Evolutionary conservation across 208 protist species (phyloP).

Genomic region (Crithidia fasciculata): DNA sequence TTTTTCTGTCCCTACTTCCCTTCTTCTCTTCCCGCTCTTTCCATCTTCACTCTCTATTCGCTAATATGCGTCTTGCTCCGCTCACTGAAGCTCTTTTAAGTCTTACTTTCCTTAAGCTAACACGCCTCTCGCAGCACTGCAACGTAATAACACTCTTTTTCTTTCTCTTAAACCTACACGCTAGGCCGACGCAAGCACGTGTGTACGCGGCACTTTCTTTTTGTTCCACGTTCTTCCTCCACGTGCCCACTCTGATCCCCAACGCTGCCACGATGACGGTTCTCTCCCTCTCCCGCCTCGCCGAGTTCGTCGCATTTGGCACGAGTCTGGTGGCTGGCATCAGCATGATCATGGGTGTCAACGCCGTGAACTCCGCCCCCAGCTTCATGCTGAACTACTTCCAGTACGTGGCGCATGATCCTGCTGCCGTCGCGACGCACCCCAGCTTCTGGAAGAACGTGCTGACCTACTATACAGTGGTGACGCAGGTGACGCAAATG

Average conservation of each 20-base stretch:
- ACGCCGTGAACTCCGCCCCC: conserved; percentile 69
- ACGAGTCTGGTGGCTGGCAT: conserved; percentile 67
- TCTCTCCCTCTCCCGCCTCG: conserved; percentile 13
- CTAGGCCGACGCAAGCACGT: no score
- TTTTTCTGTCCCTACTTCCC: no score
- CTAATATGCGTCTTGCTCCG: no score
- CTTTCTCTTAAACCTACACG: no score
- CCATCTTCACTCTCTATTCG: no score
- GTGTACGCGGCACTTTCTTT: not conserved
- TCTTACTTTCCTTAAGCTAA: no score
- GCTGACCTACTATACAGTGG: conserved; percentile 63
- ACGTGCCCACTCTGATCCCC: not conserved
- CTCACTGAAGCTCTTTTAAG: no score
- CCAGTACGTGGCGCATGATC: conserved; percentile 41
- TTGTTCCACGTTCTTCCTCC: not conserved
- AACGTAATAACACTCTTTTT: no score
- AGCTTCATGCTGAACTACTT: conserved; percentile 72
- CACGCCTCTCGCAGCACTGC: no score
- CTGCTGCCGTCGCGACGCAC: conserved; percentile 33
- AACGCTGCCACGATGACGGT: conserved; percentile 14
- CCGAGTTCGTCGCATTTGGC: conserved; percentile 45
- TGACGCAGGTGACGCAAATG: conserved; percentile 56
- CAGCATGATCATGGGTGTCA: conserved; percentile 73
- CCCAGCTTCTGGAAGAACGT: conserved; percentile 49
- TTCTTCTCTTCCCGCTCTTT: no score